Evolutionary conservation across 331 rosid species (phyloP).

Genomic region (Rhamnella rubrinervis): DNA sequence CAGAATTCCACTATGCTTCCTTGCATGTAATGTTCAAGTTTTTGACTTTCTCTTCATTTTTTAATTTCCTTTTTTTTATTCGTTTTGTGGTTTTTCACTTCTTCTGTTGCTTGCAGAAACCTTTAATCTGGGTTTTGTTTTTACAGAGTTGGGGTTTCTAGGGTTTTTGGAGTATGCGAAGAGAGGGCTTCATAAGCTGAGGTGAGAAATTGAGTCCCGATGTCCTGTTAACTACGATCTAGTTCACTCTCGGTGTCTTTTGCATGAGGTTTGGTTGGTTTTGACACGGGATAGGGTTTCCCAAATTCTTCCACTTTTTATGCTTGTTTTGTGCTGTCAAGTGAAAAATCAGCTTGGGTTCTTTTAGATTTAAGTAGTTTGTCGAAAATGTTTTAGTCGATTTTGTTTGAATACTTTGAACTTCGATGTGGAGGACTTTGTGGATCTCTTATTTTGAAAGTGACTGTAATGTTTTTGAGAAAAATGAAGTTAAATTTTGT

Average conservation of each 20-base stretch:
- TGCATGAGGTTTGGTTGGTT: slow-evolving; percentile 17
- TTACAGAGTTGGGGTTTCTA: slow-evolving; percentile 31
- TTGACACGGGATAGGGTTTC: slow-evolving; percentile 23
- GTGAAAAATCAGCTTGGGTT: slow-evolving; percentile 25
- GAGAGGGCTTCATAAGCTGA: slow-evolving; percentile 24
- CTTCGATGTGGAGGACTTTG: slow-evolving; percentile 18
- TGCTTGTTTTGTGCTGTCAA: slow-evolving; percentile 14
- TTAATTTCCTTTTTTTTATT: not conserved
- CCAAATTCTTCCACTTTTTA: slow-evolving; percentile 12
- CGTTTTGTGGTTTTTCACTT: slow-evolving; percentile 8
- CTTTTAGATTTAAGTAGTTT: slow-evolving; percentile 6
- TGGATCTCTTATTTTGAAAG: slow-evolving; percentile 29
- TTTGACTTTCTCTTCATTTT: not conserved
- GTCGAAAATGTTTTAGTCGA: slow-evolving; percentile 10
- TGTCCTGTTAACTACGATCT: slow-evolving; percentile 29
- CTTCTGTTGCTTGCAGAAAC: slow-evolving; percentile 11
- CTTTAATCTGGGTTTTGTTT: slow-evolving; percentile 29
- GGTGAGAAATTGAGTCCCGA: slow-evolving; percentile 31
- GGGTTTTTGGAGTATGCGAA: slow-evolving; percentile 34
- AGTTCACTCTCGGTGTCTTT: slow-evolving; percentile 14
- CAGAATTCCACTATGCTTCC: not conserved
- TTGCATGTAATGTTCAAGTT: slow-evolving; percentile 6
- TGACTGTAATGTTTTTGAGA: slow-evolving; percentile 14
- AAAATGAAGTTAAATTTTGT: not conserved
- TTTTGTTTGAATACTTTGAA: slow-evolving; percentile 8